Base-by-base conservation (phyloP, 768 basidiomycete species). In the Boletus sensibilis region DNA sequence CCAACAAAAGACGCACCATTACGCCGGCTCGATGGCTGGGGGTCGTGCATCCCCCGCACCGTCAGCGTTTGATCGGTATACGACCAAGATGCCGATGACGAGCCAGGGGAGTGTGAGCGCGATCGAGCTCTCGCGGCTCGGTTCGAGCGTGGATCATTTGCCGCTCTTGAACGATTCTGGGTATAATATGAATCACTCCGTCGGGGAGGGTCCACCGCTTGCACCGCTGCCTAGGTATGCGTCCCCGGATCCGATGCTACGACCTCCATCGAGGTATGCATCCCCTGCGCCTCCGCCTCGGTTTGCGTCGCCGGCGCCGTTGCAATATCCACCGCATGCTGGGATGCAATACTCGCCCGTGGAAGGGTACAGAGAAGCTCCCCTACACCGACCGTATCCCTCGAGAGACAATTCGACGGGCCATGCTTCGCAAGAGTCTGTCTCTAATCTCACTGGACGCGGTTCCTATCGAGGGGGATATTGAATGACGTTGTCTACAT, bases 111-210 rank as follows among this genome's bases (percentile, higher is more conserved):
- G 61, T 29, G 13, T 56, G 27, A 75, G 68, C 51, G 77, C 76
- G 42, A 77, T 80, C 35, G 88, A 90, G 67, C 75, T 90, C 55
- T 67, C 79, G 2, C 78, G 78, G 18, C 68, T 89, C 51, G 83
- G 86, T 54, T 73, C 75, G 21, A 75, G 70, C 25, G 60, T 57
- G 10, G 83, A 85, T 66, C 77, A 83, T 42, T 79, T 86, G 55
- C 89, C 87, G 3, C 68, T 90, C n/a, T 77, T 88, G 37, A 75
- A 65, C 31, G 64, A 70, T 47, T 23, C 61, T 5, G 62, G 61
- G 38, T 65, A 67, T 41, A 50, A 57, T 31, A 6, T 7, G 27
- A 29, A 7, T 29, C 27, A 29, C 7, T 7, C 20, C 18, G 34
- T 38, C 6, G 60, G 59, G 20, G 63, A 65, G 12, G 57, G 46